These are phyloP conservation scores for Clarireedia homoeocarpa DNA, from an alignment of 2,329 filamentous ascomycete species.

Conservation along the genomic window DNA sequence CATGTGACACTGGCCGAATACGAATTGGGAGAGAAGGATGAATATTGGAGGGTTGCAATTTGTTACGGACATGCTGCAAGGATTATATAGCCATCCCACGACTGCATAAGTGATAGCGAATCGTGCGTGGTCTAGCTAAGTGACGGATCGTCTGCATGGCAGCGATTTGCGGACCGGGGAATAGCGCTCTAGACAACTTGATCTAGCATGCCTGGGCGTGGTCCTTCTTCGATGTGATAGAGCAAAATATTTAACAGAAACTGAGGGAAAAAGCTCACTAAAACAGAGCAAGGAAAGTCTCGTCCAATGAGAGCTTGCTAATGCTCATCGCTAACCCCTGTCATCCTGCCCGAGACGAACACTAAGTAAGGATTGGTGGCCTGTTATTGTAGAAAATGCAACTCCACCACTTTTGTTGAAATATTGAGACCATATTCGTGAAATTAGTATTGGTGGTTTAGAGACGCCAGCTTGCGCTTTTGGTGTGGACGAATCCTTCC, in stretches of 20 bases:
- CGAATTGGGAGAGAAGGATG: constrained; percentile 1
- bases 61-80: constrained; percentile 4
- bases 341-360: background rate
- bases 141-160: constrained; percentile 5
- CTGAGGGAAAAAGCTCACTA: background rate
- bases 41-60: constrained; percentile 1
- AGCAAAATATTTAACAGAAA: background rate
- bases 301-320: background rate
- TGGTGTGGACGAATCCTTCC: constrained; percentile 6
- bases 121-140: background rate
- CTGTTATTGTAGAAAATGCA: constrained; percentile 5
- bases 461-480: background rate
- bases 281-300: background rate
- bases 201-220: background rate
- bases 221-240: background rate
- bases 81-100: background rate
- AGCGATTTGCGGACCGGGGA: background rate
- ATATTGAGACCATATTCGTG: background rate
- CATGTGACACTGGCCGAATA: constrained; percentile 7
- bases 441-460: background rate
- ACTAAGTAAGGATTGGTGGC: background rate
- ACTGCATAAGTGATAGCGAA: constrained; percentile 9
- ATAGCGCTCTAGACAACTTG: background rate
- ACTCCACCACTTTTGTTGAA: background rate
- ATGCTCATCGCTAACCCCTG: constrained; percentile 4